Conservation (phyloP, 2,329 filamentous ascomycete species). For the Colletotrichum sp. region DNA sequence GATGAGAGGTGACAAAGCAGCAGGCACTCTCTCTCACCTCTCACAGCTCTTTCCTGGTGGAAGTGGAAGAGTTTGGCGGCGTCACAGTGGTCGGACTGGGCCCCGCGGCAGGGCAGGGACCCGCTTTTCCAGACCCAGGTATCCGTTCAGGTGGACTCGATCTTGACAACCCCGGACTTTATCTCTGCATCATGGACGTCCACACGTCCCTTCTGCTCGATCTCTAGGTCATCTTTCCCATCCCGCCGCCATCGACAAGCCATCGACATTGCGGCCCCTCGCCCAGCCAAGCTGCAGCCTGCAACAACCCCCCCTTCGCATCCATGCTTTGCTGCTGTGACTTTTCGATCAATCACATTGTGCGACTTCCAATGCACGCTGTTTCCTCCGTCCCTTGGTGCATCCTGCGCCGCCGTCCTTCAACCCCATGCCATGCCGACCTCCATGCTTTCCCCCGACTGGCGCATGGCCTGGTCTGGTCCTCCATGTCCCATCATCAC, state of each 20-base stretch:
- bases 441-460: neutral
- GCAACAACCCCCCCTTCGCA: neutral
- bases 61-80: neutral
- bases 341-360: neutral
- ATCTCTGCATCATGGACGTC: constrained; percentile 11
- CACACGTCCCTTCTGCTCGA: neutral
- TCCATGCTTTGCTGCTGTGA: neutral
- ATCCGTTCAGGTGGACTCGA: constrained; percentile 15
- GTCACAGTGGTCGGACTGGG: neutral
- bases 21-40: neutral
- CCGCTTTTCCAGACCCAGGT: neutral
- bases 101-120: neutral
- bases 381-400: neutral
- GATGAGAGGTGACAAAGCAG: neutral
- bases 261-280: neutral
- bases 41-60: neutral
- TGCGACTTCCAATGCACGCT: neutral
- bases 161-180: constrained; percentile 11
- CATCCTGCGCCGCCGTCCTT: neutral
- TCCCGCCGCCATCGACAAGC: constrained; percentile 5
- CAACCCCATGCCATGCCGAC: neutral
- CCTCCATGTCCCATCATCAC: neutral
- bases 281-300: neutral
- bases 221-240: constrained; percentile 14
- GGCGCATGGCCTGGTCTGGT: neutral